Conservation (phyloP, 169 alveolate genomes). For the Amoebophrya sp. region DNA sequence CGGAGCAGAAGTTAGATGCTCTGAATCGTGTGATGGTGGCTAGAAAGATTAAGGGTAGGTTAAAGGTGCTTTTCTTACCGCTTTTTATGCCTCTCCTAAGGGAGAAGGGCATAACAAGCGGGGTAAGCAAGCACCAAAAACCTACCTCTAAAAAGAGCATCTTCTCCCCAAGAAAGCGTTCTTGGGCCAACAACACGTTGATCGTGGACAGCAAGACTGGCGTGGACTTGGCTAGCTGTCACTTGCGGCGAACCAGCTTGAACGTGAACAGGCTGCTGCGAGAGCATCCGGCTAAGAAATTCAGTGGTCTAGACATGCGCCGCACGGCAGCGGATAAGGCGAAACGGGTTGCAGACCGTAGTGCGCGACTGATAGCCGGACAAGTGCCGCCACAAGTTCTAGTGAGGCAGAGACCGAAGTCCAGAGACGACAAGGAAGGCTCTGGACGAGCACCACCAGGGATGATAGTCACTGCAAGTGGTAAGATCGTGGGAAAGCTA, state of each 20-base stretch:
- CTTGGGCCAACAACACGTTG: too few species aligned
- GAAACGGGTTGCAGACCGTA: neutral
- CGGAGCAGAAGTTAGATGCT: neutral
- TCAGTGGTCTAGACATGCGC: neutral
- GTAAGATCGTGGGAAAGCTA: neutral
- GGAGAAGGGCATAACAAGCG: too few species aligned
- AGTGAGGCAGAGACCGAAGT: too few species aligned
- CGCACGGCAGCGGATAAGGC: too few species aligned
- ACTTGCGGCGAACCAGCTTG: neutral
- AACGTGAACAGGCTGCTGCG: conserved; percentile 5
- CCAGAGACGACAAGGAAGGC: too few species aligned
- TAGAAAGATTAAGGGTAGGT: too few species aligned
- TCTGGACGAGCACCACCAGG: too few species aligned
- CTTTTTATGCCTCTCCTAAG: too few species aligned
- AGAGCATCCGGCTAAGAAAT: neutral
- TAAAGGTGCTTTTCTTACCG: too few species aligned
- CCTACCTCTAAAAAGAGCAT: too few species aligned
- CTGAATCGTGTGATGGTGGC: too few species aligned
- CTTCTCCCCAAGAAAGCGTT: neutral
- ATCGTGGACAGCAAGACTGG: neutral
- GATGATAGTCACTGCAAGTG: neutral
- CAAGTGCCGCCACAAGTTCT: neutral
- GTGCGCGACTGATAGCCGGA: neutral
- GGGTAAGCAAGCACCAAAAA: too few species aligned
- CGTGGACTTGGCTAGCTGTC: neutral